Base-by-base conservation (phyloP, 331 rosid genomes). In the Pyracantha coccinea region DNA sequence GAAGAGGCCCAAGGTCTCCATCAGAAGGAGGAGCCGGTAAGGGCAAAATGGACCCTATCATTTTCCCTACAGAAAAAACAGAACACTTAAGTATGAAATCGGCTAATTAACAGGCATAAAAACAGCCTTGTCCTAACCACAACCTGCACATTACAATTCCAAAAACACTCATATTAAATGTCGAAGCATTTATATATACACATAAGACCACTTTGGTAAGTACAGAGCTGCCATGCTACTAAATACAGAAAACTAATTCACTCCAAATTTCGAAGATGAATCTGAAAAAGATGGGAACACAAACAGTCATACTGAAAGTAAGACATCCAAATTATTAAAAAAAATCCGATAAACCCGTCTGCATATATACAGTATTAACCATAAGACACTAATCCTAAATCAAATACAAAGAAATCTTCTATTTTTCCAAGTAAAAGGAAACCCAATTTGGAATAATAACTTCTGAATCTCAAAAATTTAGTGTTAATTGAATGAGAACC, bases 11-110 rank as follows among this genome's bases (percentile, higher is more conserved):
- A 1, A 88, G 85, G 57, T 90, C 77, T 67, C 91, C 93, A 80
- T 88, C 91, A 7, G 74, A 23, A 0, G 93, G 93, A 60, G 96
- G 93, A 78, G 93, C 96, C 4, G 93, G 91, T 55, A 90, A 88
- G 52, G 93, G 87, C 65, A 90, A 32, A 41, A 41, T 88, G 53
- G 93, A 88, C 73, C 92, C 88, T 21, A 86, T 16, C 96, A 88
- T 90, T 64, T 28, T 5, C 77, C 52, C 20, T 58, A 0, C 11
- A 31, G 4, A 28, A 28, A 28, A 28, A 71, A 53, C 52, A 32
- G 5, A 52, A 54, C 15, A 32, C 75, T 71, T 13, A 13, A 9
- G 38, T 16, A 14, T 6, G 23, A 16, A 62, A 38, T 19, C 15
- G 2, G 21, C 47, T 53, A 20, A 32, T 6, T 12, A 54, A 12